Evolutionary conservation across 331 rosid species (phyloP).

Genomic region (Cydonia oblonga): DNA sequence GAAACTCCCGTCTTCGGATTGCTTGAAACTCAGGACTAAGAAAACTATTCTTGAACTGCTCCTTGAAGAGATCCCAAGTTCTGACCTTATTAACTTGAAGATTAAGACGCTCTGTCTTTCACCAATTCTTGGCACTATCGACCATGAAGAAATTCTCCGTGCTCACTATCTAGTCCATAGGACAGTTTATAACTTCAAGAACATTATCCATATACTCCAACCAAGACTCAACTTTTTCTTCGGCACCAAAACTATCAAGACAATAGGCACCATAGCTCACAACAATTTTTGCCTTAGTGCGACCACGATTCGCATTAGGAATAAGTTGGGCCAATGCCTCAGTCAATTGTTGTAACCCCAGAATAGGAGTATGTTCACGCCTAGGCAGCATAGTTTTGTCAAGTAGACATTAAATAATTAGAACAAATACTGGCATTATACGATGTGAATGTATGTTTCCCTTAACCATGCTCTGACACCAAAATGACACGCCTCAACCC

Average conservation of each 20-base stretch:
- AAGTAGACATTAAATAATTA: not conserved
- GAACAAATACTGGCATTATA: too few species aligned
- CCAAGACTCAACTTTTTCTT: not conserved
- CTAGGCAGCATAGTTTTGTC: not conserved
- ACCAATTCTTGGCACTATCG: not conserved
- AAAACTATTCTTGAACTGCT: not conserved
- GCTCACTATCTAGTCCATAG: fast-evolving
- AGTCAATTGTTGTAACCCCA: not conserved
- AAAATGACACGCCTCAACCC: too few species aligned
- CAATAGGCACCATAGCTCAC: not conserved
- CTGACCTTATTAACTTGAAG: not conserved
- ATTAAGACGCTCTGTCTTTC: too few species aligned
- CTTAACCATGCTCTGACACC: not conserved
- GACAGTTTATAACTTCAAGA: not conserved
- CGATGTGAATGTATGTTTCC: not conserved
- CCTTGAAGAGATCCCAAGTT: not conserved
- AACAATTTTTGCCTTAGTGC: not conserved
- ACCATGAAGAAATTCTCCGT: too few species aligned
- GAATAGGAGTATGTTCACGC: not conserved
- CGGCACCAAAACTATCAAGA: not conserved
- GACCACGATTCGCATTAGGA: not conserved
- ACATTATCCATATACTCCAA: not conserved
- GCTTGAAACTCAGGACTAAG: not conserved
- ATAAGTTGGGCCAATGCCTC: not conserved
- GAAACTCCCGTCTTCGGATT: too few species aligned